These are phyloP conservation scores for Podosphaera leucotricha DNA, from an alignment of 2,329 filamentous ascomycete species.

Conservation along the genomic window DNA sequence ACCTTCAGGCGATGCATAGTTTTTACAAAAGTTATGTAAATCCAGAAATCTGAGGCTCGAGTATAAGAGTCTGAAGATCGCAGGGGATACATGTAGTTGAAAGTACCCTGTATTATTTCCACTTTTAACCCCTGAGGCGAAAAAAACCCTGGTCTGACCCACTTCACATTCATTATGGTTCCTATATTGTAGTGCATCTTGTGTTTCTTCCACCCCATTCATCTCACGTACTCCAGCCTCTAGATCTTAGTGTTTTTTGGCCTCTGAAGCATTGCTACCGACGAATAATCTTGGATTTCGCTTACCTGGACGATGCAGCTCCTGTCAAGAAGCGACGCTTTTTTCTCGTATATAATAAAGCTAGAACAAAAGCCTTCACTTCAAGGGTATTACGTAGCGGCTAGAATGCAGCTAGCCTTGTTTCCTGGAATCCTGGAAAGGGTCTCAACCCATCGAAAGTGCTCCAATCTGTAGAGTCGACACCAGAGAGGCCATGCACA, in stretches of 20 bases:
- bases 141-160: not conserved
- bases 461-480: not conserved
- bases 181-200: not conserved
- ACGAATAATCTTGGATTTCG: not conserved
- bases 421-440: not conserved
- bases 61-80: conserved; percentile 1
- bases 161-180: too few species aligned
- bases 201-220: not conserved
- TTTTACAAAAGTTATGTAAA: not conserved
- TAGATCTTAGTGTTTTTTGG: not conserved
- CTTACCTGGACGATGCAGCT: not conserved
- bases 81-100: conserved; percentile 1
- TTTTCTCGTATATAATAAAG: not conserved
- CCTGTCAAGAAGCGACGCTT: not conserved
- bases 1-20: not conserved
- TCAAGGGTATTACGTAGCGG: not conserved
- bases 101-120: not conserved
- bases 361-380: not conserved
- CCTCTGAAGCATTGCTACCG: not conserved
- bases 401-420: not conserved
- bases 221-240: not conserved
- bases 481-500: not conserved
- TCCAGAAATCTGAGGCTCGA: conserved; percentile 1
- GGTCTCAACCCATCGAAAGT: not conserved
- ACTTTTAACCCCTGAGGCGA: not conserved